Conservation (phyloP, 371 early-diverging fungal genomes). For the Astathelohania contejeani region DNA sequence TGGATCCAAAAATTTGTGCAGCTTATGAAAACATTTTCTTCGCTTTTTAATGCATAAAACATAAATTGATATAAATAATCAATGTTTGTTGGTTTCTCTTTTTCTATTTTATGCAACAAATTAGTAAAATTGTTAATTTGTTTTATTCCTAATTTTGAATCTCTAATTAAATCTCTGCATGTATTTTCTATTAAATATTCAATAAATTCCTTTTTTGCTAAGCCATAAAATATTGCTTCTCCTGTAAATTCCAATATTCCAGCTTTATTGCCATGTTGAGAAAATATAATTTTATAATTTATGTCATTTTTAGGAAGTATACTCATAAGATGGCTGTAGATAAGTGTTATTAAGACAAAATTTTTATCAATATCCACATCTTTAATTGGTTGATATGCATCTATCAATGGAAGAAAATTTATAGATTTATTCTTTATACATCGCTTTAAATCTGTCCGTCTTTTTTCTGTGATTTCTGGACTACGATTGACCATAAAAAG, state of each 20-base stretch:
- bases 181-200: conserved; percentile 19
- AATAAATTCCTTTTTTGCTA: not conserved
- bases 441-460: conserved; percentile 49
- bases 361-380: too few relatives aligned
- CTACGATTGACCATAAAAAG: conserved; percentile 37
- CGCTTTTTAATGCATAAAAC: too few relatives aligned
- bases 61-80: too few relatives aligned
- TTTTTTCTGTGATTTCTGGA: conserved; percentile 47
- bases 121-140: too few relatives aligned
- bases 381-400: conserved; percentile 6
- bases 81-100: too few relatives aligned
- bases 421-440: conserved; percentile 19
- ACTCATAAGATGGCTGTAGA: conserved; percentile 30
- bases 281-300: conserved; percentile 25
- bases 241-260: conserved; percentile 28
- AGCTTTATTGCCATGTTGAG: conserved; percentile 14
- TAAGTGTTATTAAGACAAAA: too few relatives aligned
- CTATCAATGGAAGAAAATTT: conserved; percentile 22
- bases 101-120: too few relatives aligned
- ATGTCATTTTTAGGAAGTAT: conserved; percentile 25
- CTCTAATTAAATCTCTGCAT: too few relatives aligned
- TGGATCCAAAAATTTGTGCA: too few relatives aligned
- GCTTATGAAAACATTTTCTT: too few relatives aligned
- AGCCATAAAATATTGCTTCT: conserved; percentile 14
- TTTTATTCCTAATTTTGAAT: too few relatives aligned